Conservation (phyloP, 2,329 filamentous ascomycete genomes). For the Dothiorella sarmentorum region DNA sequence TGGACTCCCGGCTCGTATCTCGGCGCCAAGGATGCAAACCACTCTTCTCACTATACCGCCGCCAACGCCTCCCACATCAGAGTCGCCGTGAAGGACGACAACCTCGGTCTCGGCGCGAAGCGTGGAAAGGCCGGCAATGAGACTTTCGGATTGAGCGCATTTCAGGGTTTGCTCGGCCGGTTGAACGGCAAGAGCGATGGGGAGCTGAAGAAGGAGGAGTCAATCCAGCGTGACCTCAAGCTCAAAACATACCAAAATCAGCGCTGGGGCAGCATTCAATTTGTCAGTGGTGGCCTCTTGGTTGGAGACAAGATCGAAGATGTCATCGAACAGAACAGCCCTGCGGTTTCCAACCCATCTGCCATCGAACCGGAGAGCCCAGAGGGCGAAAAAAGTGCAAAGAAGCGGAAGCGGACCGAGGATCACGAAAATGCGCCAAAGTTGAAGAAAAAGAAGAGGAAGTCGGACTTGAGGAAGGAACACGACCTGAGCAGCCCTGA, state of each 20-base stretch:
- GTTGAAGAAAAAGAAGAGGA: slow-evolving; percentile 39
- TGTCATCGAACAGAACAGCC: slow-evolving; percentile 27
- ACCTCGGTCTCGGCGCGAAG: slow-evolving; percentile 81
- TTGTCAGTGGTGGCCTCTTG: slow-evolving; percentile 78
- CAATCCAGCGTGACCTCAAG: slow-evolving; percentile 65
- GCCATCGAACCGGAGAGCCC: not conserved
- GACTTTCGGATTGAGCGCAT: slow-evolving; percentile 79
- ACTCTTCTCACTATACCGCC: slow-evolving; percentile 71
- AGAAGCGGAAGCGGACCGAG: slow-evolving; percentile 35
- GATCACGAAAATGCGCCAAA: slow-evolving; percentile 30
- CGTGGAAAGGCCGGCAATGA: slow-evolving; percentile 64
- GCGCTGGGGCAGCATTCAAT: slow-evolving; percentile 75
- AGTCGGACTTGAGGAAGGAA: slow-evolving; percentile 30
- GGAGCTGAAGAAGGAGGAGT: slow-evolving; percentile 67
- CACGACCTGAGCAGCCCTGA: not conserved
- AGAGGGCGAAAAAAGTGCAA: slow-evolving; percentile 21
- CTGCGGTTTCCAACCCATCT: slow-evolving; percentile 28
- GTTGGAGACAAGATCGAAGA: slow-evolving; percentile 56
- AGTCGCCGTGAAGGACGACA: slow-evolving; percentile 84
- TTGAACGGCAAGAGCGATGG: slow-evolving; percentile 82
- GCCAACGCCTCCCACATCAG: slow-evolving; percentile 84
- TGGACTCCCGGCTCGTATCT: slow-evolving; percentile 85
- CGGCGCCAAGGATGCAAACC: slow-evolving; percentile 71
- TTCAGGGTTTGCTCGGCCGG: slow-evolving; percentile 80
- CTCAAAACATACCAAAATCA: slow-evolving; percentile 69